Evolutionary conservation across 208 protist species (phyloP).

Genomic region (Wallacemonas sp.): DNA sequence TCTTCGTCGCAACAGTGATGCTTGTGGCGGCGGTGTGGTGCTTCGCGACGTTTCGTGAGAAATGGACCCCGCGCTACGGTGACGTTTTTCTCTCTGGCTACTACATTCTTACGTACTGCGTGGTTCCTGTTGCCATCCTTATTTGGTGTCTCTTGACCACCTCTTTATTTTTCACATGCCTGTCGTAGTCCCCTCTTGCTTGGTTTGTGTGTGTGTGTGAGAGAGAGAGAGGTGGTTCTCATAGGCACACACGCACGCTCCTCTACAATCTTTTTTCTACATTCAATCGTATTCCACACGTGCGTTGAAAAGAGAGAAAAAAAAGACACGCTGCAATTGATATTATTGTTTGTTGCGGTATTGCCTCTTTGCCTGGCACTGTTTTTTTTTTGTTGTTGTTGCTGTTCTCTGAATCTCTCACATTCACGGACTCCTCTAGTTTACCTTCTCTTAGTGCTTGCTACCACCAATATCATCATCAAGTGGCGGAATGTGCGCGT

Average conservation of each 20-base stretch:
- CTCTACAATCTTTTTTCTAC: no score
- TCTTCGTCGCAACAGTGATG: neutral
- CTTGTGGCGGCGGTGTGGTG: neutral
- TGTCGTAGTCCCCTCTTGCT: neutral
- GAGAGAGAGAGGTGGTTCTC: no score
- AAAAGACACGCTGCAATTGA: no score
- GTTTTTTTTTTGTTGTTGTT: neutral
- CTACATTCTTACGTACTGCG: neutral
- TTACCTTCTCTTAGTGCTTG: no score
- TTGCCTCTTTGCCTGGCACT: neutral
- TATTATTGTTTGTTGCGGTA: neutral
- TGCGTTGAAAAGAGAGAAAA: no score
- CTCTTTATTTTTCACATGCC: neutral
- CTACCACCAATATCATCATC: no score
- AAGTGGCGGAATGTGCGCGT: no score
- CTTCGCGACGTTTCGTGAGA: slow-evolving; percentile 5
- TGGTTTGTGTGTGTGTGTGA: no score
- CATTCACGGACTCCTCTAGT: no score
- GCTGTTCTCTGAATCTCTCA: neutral
- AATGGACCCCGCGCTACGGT: neutral
- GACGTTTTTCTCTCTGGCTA: neutral
- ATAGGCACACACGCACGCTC: no score
- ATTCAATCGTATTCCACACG: neutral
- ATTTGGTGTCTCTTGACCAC: neutral
- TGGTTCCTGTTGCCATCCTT: neutral